These are phyloP conservation scores for Trametes cubensis DNA, from an alignment of 768 basidiomycete genomes.

Conservation along the genomic window DNA sequence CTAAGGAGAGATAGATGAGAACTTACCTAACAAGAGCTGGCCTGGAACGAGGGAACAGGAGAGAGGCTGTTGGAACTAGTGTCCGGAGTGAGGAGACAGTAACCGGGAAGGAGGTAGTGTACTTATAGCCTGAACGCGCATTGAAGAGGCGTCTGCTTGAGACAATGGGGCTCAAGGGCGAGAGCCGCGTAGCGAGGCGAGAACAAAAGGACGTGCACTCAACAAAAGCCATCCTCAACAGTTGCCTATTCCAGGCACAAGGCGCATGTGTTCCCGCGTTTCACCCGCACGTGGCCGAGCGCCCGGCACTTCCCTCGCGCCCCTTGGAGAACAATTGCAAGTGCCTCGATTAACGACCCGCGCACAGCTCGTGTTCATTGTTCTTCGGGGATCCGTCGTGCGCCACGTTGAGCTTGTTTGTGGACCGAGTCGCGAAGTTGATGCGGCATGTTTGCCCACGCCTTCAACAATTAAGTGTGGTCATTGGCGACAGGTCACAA, in stretches of 20 bases:
- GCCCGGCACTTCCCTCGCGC: slow-evolving; percentile 7
- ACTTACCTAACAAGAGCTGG: slow-evolving; percentile 36
- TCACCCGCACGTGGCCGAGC: slow-evolving; percentile 34
- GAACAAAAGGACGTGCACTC: slow-evolving; percentile 35
- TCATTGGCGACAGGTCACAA: neutral
- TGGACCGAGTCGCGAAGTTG: slow-evolving; percentile 4
- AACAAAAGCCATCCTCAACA: slow-evolving; percentile 29
- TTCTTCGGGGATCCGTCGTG: slow-evolving; percentile 4
- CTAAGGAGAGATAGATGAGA: neutral
- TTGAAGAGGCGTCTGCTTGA: slow-evolving; percentile 23
- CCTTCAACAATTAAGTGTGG: slow-evolving; percentile 4
- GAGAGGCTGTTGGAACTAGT: slow-evolving; percentile 31
- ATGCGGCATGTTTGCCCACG: slow-evolving; percentile 16
- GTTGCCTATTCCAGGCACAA: slow-evolving; percentile 34
- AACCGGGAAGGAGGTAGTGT: slow-evolving; percentile 21
- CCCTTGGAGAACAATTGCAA: slow-evolving; percentile 31
- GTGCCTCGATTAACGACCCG: slow-evolving; percentile 24
- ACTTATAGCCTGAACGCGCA: slow-evolving; percentile 33
- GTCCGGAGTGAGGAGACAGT: slow-evolving; percentile 33
- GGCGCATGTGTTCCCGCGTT: slow-evolving; percentile 23
- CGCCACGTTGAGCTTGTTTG: slow-evolving; percentile 6
- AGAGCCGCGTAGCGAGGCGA: slow-evolving; percentile 29
- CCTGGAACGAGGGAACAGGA: slow-evolving; percentile 29
- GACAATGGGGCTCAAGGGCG: slow-evolving; percentile 34
- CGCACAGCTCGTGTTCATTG: slow-evolving; percentile 26